These are phyloP conservation scores for Chytriomyces hyalinus DNA, from an alignment of 192 early-diverging fungal species.

Conservation along the genomic window DNA sequence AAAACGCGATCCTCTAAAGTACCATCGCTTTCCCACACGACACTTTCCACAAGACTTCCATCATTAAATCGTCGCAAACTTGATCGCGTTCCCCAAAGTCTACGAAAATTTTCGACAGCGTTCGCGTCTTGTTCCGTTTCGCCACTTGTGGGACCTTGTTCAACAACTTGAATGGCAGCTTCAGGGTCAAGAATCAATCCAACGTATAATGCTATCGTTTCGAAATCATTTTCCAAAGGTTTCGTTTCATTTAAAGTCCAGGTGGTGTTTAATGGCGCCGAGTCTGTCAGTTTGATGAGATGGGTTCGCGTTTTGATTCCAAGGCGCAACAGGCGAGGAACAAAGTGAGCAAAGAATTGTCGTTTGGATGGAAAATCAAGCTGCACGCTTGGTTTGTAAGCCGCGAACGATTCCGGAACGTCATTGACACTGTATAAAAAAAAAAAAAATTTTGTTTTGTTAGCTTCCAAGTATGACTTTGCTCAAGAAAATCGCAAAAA, in stretches of 20 bases:
- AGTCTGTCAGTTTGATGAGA: constrained; percentile 37
- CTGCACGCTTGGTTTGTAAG: constrained; percentile 38
- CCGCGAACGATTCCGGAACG: constrained; percentile 11
- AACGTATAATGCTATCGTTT: constrained; percentile 46
- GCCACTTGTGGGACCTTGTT: constrained; percentile 78
- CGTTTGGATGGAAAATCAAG: constrained; percentile 49
- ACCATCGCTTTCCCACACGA: constrained; percentile 73
- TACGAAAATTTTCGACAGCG: constrained; percentile 66
- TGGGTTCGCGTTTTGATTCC: constrained; percentile 48
- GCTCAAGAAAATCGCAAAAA: too few species aligned
- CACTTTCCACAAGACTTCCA: constrained; percentile 86
- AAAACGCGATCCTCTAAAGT: constrained; percentile 67
- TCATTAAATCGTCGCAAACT: constrained; percentile 95
- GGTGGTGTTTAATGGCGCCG: background rate
- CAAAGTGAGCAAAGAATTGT: constrained; percentile 35
- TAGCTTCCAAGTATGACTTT: too few species aligned
- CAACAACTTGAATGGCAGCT: constrained; percentile 74
- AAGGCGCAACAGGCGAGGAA: constrained; percentile 44
- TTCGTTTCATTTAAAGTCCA: background rate
- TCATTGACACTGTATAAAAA: constrained; percentile 31
- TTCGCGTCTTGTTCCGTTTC: constrained; percentile 58
- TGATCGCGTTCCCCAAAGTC: constrained; percentile 87
- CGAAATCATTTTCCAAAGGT: background rate
- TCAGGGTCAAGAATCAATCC: constrained; percentile 77
- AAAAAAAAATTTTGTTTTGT: background rate